Base-by-base conservation (phyloP, 176 grass and related monocot species). In the Thalia dealbata region DNA sequence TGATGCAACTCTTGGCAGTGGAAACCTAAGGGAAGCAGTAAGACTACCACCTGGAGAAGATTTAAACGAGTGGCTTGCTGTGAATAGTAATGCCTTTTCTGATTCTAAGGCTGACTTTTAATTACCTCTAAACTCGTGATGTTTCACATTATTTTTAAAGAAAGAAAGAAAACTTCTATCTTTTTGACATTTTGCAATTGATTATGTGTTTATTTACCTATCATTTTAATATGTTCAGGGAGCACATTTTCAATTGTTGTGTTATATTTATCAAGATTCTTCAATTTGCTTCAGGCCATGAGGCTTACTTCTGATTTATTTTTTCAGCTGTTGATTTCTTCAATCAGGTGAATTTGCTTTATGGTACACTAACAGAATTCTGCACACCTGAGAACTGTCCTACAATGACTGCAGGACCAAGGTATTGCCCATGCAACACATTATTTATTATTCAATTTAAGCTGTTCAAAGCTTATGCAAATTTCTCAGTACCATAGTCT, bases 271-370 rank as follows among this genome's bases (percentile, higher is more conserved):
- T 63, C 27, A 6, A 63, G 12, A 56, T 75, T 61, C 28, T 69
- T 50, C 1, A 67, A 71, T 62, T 24, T 6, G 21, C 4, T 74
- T 18, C 41, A 71, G 75, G 76, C 44, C 30, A 24, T 59, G 29
- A 66, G 65, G 82, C 77, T 88, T 80, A 80, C 23, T 69, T 74
- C 63, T 73, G 42, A 51, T 21, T 65, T 64, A 77, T 78, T 84
- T 76, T 84, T 85, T 75, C 90, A 97, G 95, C 95, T 86, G 95
- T 97, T 71, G 95, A 97, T 86, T 97, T 97, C 83, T 97, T 99
- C 81, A 99, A 99, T 67, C 95, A 99, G 81, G 95, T 99, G 66
- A 99, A 99, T 84, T 76, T 99, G 60, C 87, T 99, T 16, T 99
- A 88, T 81, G 95, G 87, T 25, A 99, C 95, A 51, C 82, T 99